Evolutionary conservation across 129 eudicot genomes (phyloP).

Genomic region (Heracleum sosnowskyi): DNA sequence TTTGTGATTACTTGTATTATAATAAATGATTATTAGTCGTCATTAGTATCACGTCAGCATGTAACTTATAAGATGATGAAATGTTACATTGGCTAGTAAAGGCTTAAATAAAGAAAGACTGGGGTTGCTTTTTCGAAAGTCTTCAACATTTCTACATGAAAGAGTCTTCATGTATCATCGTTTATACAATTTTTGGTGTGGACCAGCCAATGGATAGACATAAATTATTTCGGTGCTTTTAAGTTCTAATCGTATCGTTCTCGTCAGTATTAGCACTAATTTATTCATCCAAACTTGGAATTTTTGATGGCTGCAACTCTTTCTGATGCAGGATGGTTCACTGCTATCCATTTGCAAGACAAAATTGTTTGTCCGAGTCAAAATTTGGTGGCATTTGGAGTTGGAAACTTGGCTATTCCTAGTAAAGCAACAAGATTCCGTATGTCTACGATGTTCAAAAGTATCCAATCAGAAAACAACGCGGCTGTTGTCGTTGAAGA

Average conservation of each 20-base stretch:
- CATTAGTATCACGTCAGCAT: background rate
- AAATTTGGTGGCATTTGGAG: constrained; percentile 1
- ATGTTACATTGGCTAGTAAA: background rate
- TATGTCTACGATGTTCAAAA: background rate
- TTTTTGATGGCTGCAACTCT: constrained; percentile 1
- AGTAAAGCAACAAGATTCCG: background rate
- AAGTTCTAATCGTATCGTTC: background rate
- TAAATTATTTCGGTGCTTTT: background rate
- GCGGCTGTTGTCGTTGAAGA: background rate
- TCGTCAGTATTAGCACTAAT: background rate
- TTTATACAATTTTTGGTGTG: background rate
- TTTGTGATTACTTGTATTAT: too few species aligned
- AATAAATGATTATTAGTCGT: too few species aligned
- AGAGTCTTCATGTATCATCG: background rate
- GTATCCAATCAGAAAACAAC: background rate
- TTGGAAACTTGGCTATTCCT: background rate
- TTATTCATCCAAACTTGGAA: background rate
- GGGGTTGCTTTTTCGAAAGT: background rate
- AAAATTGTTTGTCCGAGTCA: background rate
- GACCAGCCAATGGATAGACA: background rate
- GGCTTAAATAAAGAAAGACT: background rate
- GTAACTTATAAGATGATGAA: background rate
- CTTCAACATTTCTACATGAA: background rate
- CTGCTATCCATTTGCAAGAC: background rate
- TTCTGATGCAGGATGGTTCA: background rate